Evolutionary conservation across 345 rosid genomes (phyloP).

Genomic region (Salix arbutifolia): DNA sequence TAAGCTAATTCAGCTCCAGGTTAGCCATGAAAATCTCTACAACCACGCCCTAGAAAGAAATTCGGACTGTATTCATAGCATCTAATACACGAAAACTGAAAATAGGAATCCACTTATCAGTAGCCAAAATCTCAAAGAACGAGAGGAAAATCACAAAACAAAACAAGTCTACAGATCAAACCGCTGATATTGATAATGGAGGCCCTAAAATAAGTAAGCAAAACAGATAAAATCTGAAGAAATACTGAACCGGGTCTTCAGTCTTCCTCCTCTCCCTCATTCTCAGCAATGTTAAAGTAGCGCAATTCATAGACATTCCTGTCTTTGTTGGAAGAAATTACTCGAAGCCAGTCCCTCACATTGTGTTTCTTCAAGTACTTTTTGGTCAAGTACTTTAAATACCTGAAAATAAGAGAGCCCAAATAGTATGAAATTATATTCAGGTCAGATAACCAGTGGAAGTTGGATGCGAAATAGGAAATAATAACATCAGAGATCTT

Average conservation of each 20-base stretch:
- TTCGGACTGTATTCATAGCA: slow-evolving; percentile 9
- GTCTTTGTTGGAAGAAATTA: slow-evolving; percentile 31
- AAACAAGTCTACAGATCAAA: background rate
- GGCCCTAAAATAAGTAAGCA: background rate
- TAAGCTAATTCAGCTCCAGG: too few relatives aligned
- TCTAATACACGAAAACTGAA: background rate
- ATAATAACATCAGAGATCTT: background rate
- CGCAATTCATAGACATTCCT: slow-evolving; percentile 27
- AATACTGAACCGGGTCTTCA: slow-evolving; percentile 3
- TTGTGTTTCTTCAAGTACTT: slow-evolving; percentile 34
- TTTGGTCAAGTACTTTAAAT: slow-evolving; percentile 29
- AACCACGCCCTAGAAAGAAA: background rate
- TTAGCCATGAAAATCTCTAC: background rate
- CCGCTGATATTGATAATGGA: background rate
- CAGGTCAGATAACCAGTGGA: background rate
- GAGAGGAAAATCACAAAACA: background rate
- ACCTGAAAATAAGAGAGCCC: background rate
- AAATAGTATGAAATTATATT: background rate
- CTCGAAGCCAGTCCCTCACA: slow-evolving; percentile 31
- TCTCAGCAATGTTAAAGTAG: slow-evolving; percentile 29
- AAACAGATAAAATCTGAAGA: background rate
- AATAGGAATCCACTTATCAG: background rate
- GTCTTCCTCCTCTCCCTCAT: slow-evolving; percentile 29
- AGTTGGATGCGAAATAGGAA: background rate
- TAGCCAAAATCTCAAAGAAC: slow-evolving; percentile 15